phyloP scores from a whole-genome alignment of 2,329 filamentous ascomycete species.

The Aspergillus pseudoterreus region DNA sequence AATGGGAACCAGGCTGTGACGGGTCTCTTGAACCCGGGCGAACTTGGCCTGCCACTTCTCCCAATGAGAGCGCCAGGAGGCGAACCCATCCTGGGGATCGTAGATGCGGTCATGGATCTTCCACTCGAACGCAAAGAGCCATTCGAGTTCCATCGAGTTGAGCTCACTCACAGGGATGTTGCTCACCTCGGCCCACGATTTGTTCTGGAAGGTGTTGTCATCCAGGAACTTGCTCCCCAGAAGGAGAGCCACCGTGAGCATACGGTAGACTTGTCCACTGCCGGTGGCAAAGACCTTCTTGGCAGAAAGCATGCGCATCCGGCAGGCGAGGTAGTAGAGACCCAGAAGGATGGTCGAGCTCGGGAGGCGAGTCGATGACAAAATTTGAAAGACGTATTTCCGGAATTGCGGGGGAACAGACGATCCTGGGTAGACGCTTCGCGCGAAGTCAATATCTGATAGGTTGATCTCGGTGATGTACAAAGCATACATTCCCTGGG shows the following conservation, averaged over 20 bases:
- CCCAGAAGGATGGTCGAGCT: conserved; percentile 88
- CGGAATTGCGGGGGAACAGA: conserved; percentile 70
- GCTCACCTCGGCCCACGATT: conserved; percentile 93
- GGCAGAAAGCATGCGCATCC: conserved; percentile 70
- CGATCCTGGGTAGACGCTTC: conserved; percentile 61
- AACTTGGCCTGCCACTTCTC: conserved; percentile 57
- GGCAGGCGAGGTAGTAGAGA: conserved; percentile 81
- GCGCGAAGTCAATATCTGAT: conserved; percentile 60
- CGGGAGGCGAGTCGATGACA: conserved; percentile 83
- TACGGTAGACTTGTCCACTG: conserved; percentile 75
- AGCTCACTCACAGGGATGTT: conserved; percentile 80
- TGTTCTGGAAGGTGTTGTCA: conserved; percentile 96
- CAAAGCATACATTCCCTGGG: conserved; percentile 66
- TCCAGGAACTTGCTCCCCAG: conserved; percentile 94
- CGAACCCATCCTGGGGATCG: conserved; percentile 65
- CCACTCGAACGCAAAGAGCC: conserved; percentile 80
- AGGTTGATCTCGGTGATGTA: conserved; percentile 54
- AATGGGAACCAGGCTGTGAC: conserved; percentile 56
- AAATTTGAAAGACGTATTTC: conserved; percentile 87
- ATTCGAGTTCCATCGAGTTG: conserved; percentile 81
- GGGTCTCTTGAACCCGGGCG: conserved; percentile 44
- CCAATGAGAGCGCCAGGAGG: conserved; percentile 64
- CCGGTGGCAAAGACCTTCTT: conserved; percentile 53
- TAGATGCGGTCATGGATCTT: conserved; percentile 81
- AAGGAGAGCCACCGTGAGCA: conserved; percentile 79